Evolutionary conservation across 768 basidiomycete species (phyloP), one percentile per base, ranked within the genome.

Genomic region (Tricholoma sp.): DNA sequence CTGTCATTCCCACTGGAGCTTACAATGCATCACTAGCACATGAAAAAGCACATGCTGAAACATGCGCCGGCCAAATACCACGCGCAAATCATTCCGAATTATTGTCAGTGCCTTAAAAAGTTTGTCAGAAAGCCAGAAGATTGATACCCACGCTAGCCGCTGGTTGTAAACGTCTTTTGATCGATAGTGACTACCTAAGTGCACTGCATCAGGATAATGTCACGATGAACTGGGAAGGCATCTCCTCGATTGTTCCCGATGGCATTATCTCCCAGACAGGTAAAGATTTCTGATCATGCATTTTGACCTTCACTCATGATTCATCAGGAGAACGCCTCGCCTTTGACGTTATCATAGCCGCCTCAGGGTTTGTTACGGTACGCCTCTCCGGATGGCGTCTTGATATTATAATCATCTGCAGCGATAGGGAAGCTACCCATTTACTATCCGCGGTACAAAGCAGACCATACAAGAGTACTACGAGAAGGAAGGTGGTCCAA

Each of bases 161-260:
- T 34, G 83, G 83, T 1, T 84, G 83, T 62, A 83, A 80, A 65
- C 79, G 84, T 16, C 61, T 82, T 11, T 70, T 84, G 7, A 69
- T 78, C 54, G 79, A 85, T 61, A 71, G 76, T 0, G 71, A 72
- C 14, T 84, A 77, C 61, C 72, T 84, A 27, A 57, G 69, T n/a
- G 62, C 74, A 10, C 67, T 84, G 27, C 72, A 79, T 57, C 72
- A 70, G 5, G 69, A 75, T 5, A 84, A 85, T 64, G 69, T 84
- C 7, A 59, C 69, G 2, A 64, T 84, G 18, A 69, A 72, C 18
- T 79, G 72, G 68, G 72, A 74, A 6, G 74, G 71, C 0, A 73
- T 81, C 18, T 67, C 72, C 14, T 61, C 63, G 6, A 70, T 81
- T 46, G 67, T 69, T 8, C 70, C 76, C 55, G 70, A 75, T 52